Evolutionary conservation across 495 filamentous ascomycete genomes (phyloP).

Genomic region (Hypoxylon fuscum): DNA sequence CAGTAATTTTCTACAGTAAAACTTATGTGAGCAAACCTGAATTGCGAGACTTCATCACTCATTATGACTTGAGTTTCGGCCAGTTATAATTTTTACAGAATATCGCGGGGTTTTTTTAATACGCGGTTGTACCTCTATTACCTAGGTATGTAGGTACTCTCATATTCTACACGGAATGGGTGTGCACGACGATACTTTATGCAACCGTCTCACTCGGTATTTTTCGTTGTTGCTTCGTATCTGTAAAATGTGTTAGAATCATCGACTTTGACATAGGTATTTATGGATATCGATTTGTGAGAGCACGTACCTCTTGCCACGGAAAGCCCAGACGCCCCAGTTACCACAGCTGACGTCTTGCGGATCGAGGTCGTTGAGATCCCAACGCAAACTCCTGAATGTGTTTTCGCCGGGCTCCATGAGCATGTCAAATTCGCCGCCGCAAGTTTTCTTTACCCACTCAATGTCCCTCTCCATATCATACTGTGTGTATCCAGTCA

Average conservation of each 20-base stretch:
- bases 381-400: slow-evolving; percentile 95
- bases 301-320: slow-evolving; percentile 87
- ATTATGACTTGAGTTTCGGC: background rate
- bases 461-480: slow-evolving; percentile 92
- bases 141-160: too few species aligned
- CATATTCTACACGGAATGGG: too few species aligned
- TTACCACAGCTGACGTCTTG: slow-evolving; percentile 95
- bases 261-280: background rate
- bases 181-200: slow-evolving; percentile 8
- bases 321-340: slow-evolving; percentile 96
- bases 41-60: background rate
- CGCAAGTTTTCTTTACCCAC: slow-evolving; percentile 84
- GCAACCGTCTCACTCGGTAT: slow-evolving; percentile 46
- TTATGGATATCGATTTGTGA: background rate
- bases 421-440: slow-evolving; percentile 89
- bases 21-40: slow-evolving; percentile 10
- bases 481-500: slow-evolving; percentile 93
- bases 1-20: background rate
- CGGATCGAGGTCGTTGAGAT: slow-evolving; percentile 94
- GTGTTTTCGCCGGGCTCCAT: slow-evolving; percentile 92
- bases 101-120: slow-evolving; percentile 13
- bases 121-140: too few species aligned
- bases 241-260: slow-evolving; percentile 52
- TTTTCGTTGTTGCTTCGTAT: slow-evolving; percentile 70
- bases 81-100: slow-evolving; percentile 1